Percentiles rank a stretch among this genome's conserved stretches.
phyloP scores from a whole-genome alignment of 2,329 filamentous ascomycete species.

The Plectosphaerella sp. region DNA sequence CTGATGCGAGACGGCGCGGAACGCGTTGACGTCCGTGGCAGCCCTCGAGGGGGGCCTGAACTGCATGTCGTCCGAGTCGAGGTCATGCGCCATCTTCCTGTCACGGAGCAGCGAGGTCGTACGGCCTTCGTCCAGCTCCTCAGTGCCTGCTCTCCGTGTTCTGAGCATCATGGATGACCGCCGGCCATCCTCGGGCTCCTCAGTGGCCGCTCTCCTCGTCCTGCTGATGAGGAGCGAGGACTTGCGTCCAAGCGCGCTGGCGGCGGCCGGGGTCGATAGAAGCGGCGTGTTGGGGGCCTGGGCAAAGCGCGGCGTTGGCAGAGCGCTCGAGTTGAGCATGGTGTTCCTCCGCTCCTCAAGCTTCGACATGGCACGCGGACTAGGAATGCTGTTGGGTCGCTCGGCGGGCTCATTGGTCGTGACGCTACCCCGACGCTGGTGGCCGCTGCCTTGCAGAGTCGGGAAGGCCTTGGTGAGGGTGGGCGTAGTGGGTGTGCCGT shows the following conservation, averaged over 20 bases:
- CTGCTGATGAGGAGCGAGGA: slow-evolving; percentile 47
- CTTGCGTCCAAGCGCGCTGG: slow-evolving; percentile 32
- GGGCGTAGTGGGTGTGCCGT: slow-evolving; percentile 33
- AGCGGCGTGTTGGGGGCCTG: slow-evolving; percentile 26
- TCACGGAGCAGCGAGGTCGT: slow-evolving; percentile 39
- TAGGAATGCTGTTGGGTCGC: slow-evolving; percentile 30
- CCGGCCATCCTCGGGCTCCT: slow-evolving; percentile 47
- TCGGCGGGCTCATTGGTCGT: slow-evolving; percentile 37
- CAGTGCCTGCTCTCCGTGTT: slow-evolving; percentile 39
- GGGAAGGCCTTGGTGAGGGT: slow-evolving; percentile 36
- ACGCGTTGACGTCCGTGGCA: slow-evolving; percentile 46
- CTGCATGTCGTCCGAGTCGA: slow-evolving; percentile 44
- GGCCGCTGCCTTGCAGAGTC: slow-evolving; percentile 7
- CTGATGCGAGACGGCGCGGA: slow-evolving; percentile 29
- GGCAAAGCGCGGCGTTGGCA: slow-evolving; percentile 40
- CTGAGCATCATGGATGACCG: slow-evolving; percentile 43
- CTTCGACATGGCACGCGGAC: slow-evolving; percentile 44
- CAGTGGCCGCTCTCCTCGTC: slow-evolving; percentile 41
- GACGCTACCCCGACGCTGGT: slow-evolving; percentile 36
- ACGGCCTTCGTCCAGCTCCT: slow-evolving; percentile 42
- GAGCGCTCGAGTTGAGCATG: slow-evolving; percentile 37
- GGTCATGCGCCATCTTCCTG: slow-evolving; percentile 40
- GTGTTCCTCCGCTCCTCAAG: slow-evolving; percentile 50
- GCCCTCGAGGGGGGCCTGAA: slow-evolving; percentile 56
- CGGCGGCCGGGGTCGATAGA: slow-evolving; percentile 30